Evolutionary conservation across 192 early-diverging fungal genomes (phyloP), one percentile per base, ranked within the genome.

Genomic region (Backusella mclennaniae): DNA sequence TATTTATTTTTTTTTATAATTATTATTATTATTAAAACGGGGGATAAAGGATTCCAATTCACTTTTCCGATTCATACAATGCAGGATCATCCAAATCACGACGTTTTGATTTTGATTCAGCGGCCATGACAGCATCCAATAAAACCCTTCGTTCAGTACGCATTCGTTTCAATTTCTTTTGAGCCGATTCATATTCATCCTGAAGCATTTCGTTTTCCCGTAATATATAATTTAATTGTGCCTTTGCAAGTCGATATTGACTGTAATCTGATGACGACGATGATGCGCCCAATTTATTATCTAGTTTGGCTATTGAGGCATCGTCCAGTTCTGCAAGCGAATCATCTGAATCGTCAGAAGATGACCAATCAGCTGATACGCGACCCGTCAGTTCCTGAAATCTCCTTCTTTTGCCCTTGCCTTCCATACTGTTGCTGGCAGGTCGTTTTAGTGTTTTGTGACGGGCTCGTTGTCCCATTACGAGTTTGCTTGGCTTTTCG

Each of bases 171-270:
- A 86, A 53, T 21, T 78, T 79, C 42, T 76, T 80, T 69, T 80
- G 77, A 1, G 82, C 31, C 9, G 66, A 66, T 36, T 66, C 52
- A 53, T 71, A 86, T 76, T 86, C 85, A 59, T 86, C 85, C 9
- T 41, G 52, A 2, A 86, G 73, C 76, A 86, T 84, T 36, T 86
- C 85, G 69, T 86, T 83, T 53, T 86, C 85, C 49, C 79, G 75
- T 33, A 81, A 59, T 56, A 86, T 84, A 74, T 86, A 86, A 31
- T 73, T 74, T 38, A 80, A 63, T 66, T 86, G 82, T 1, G 82
- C 83, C 39, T 86, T 84, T 17, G 81, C 78, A 7, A 86, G 35
- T 23, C 71, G 73, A 44, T 84, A 86, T 63, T 86, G 74, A 23
- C 26, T 44, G 15, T 75, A 63, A 66, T 46, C 74, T 3, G 35